phyloP scores from a whole-genome alignment of 768 basidiomycete genomes.

The Hebeloma cylindrosporum region DNA sequence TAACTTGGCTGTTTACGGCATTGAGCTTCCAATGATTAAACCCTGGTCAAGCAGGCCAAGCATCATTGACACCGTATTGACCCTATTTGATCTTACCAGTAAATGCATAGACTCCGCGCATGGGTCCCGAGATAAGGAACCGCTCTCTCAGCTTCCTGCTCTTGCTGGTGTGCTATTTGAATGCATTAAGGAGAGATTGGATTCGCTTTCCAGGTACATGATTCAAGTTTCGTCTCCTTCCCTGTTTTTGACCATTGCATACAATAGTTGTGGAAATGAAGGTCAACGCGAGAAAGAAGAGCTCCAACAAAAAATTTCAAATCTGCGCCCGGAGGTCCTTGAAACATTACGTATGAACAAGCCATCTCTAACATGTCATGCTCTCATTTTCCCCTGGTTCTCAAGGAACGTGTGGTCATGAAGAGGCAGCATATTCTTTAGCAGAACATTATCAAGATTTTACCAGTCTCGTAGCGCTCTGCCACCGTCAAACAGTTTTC shows the following conservation, averaged over 20 bases:
- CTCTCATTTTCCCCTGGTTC: slow-evolving; percentile 1
- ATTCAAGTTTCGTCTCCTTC: neutral
- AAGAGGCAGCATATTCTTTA: slow-evolving; percentile 71
- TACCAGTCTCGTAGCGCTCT: slow-evolving; percentile 78
- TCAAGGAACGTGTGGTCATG: slow-evolving; percentile 65
- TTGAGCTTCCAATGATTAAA: slow-evolving; percentile 65
- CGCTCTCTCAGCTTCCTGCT: slow-evolving; percentile 58
- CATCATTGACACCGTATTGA: slow-evolving; percentile 66
- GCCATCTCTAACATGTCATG: no score
- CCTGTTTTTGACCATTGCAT: slow-evolving; percentile 2
- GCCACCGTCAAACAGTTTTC: slow-evolving; percentile 65
- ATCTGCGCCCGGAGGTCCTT: slow-evolving; percentile 74
- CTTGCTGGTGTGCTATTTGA: slow-evolving; percentile 64
- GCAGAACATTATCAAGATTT: slow-evolving; percentile 90
- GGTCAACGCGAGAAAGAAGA: slow-evolving; percentile 52
- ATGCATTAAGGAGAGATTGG: slow-evolving; percentile 65
- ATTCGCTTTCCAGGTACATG: slow-evolving; percentile 63
- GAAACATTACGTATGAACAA: slow-evolving; percentile 71
- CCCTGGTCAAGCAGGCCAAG: slow-evolving; percentile 81
- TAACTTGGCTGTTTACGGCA: slow-evolving; percentile 73
- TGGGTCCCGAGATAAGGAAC: slow-evolving; percentile 32
- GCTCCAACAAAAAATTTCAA: slow-evolving; percentile 65
- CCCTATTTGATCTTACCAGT: slow-evolving; percentile 69
- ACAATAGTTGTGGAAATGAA: slow-evolving; percentile 31
- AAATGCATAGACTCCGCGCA: slow-evolving; percentile 41